Conservation (phyloP, 2,329 filamentous ascomycete genomes). For the Aspergillus tamarii region DNA sequence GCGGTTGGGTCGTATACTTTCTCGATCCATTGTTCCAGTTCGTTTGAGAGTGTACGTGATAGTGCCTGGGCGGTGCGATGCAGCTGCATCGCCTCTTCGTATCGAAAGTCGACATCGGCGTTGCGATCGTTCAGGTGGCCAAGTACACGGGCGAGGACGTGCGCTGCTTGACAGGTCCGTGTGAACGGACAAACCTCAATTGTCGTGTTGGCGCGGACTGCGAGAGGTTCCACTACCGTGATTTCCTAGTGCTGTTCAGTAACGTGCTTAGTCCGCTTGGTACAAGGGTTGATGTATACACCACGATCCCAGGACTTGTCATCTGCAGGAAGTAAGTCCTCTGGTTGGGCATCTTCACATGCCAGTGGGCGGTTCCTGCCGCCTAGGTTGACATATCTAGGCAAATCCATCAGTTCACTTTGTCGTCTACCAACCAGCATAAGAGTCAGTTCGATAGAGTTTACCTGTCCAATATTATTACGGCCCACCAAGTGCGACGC, state of each 20-base stretch:
- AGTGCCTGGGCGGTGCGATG: not conserved
- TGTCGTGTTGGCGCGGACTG: not conserved
- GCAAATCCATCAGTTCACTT: not conserved
- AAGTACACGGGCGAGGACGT: not conserved
- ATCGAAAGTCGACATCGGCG: not conserved
- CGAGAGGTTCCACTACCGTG: not conserved
- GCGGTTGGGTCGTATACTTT: not conserved
- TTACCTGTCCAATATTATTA: not conserved
- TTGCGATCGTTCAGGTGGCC: not conserved
- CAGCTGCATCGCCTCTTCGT: not conserved
- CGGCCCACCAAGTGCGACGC: conserved; percentile 2
- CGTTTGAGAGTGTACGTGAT: not conserved
- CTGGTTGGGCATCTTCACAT: conserved; percentile 3
- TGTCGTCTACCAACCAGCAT: not conserved
- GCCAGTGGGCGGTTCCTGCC: not conserved
- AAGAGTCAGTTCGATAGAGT: no score
- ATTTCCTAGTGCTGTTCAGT: not conserved
- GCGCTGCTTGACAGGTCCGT: not conserved
- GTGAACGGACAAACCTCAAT: not conserved
- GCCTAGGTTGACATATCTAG: not conserved
- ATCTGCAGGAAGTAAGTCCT: not conserved
- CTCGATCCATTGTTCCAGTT: not conserved
- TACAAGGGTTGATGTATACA: not conserved
- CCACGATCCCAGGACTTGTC: not conserved
- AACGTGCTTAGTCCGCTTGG: not conserved